A percentile compares a stretch with the other conserved stretches of the same genome.
phyloP scores from a whole-genome alignment of 179 eudicot species.

The Patellifolia procumbens region DNA sequence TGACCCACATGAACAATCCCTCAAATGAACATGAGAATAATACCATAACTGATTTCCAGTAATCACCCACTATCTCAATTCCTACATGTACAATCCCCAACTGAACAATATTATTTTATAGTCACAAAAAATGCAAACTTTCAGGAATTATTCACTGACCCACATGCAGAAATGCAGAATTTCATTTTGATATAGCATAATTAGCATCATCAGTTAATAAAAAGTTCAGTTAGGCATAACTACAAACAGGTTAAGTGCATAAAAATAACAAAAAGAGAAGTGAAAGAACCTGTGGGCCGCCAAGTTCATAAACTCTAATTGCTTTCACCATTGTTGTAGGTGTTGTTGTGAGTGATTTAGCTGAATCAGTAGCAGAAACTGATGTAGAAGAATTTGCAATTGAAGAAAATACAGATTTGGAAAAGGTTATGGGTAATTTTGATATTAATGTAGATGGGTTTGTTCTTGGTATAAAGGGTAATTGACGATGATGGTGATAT shows the following conservation, averaged over 20 bases:
- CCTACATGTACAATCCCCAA: constrained; percentile 1
- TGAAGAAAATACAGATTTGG: background rate
- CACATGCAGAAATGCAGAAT: constrained; percentile 10
- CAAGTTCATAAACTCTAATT: constrained; percentile 62
- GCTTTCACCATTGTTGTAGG: constrained; percentile 76
- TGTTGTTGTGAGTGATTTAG: constrained; percentile 22
- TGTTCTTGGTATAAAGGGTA: no score
- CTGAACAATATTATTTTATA: background rate
- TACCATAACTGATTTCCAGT: background rate
- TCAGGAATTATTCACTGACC: background rate
- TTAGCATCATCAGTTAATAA: background rate
- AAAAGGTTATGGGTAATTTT: background rate
- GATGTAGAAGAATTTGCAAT: background rate
- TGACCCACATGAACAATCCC: no score
- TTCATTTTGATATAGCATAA: background rate
- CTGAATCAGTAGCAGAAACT: background rate
- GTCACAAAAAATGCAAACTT: background rate
- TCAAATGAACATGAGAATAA: background rate
- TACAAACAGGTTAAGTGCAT: constrained; percentile 34
- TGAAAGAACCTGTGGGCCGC: constrained; percentile 67
- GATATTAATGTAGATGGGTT: background rate
- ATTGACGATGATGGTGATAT: background rate
- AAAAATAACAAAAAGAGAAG: background rate
- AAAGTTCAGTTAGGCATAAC: constrained; percentile 15
- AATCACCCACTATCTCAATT: background rate